These are phyloP conservation scores for Skeletonema grethae DNA, from an alignment of 108 stramenopile species.

Conservation along the genomic window DNA sequence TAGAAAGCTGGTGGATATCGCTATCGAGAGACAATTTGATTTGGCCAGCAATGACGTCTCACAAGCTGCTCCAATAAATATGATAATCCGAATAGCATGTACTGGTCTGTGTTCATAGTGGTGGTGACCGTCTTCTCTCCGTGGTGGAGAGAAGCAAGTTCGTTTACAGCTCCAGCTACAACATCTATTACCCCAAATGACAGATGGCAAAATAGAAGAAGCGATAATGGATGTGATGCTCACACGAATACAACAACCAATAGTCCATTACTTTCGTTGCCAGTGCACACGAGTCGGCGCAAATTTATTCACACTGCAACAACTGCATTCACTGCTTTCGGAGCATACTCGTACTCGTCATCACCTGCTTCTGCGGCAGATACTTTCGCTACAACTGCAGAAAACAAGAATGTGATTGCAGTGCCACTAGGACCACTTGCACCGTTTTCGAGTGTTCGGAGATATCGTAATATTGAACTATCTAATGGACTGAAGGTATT, in stretches of 20 bases:
- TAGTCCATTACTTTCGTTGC: not conserved
- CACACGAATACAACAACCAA: not conserved
- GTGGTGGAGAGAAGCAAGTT: constrained; percentile 8
- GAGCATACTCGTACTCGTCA: not conserved
- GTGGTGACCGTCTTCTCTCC: not conserved
- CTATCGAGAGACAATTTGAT: too few relatives aligned
- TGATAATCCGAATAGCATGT: not conserved
- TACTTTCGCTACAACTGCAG: constrained; percentile 1
- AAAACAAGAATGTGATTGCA: constrained; percentile 28
- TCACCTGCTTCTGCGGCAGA: constrained; percentile 10
- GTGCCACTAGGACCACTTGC: constrained; percentile 21
- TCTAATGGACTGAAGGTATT: constrained; percentile 70
- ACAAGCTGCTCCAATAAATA: not conserved
- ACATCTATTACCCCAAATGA: not conserved
- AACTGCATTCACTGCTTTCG: constrained; percentile 1
- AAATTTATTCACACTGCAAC: constrained; percentile 20
- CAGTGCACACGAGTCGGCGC: constrained; percentile 19
- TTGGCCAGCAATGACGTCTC: too few relatives aligned
- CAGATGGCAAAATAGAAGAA: not conserved
- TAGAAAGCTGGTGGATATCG: too few relatives aligned
- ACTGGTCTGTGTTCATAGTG: not conserved
- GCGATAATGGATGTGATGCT: not conserved
- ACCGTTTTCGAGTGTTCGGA: constrained; percentile 68
- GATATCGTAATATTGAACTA: constrained; percentile 59
- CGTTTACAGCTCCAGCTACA: not conserved